These are phyloP conservation scores for Aspergillus conjunctus DNA, from an alignment of 495 filamentous ascomycete species.

Conservation along the genomic window DNA sequence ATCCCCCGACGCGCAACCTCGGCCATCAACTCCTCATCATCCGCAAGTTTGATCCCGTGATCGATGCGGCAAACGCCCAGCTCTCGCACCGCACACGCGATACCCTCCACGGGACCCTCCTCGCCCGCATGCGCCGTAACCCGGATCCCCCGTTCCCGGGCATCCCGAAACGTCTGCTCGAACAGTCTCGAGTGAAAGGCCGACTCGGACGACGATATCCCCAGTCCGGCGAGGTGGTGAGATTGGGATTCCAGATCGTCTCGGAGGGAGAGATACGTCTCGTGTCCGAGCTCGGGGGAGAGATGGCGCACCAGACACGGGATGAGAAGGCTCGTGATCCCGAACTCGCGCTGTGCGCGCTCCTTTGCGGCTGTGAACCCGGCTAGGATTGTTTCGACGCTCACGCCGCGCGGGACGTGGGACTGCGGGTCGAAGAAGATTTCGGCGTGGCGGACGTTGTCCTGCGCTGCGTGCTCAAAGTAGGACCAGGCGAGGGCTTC, in stretches of 20 bases:
- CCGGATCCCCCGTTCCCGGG: neutral
- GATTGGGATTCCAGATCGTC: neutral
- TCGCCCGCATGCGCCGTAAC: neutral
- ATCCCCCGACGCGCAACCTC: neutral
- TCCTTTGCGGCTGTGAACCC: neutral
- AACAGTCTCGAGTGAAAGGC: neutral
- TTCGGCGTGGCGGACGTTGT: conserved; percentile 1
- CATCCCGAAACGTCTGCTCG: neutral
- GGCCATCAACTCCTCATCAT: neutral
- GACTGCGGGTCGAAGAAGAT: conserved; percentile 1
- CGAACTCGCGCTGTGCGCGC: neutral
- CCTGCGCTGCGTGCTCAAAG: neutral
- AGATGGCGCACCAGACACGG: neutral
- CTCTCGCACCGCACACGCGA: neutral
- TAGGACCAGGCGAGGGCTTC: neutral
- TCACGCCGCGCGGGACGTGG: neutral
- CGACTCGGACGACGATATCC: neutral
- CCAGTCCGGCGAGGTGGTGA: neutral
- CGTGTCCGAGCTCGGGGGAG: neutral
- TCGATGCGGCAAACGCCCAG: neutral
- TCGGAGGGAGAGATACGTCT: conserved; percentile 2
- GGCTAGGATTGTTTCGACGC: neutral
- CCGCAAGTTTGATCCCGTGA: conserved; percentile 4
- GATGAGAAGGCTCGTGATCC: conserved; percentile 2
- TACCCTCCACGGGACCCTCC: neutral